Base-by-base conservation (phyloP, 1,284 basidiomycete species). In the Tylopilus orsonianus region DNA sequence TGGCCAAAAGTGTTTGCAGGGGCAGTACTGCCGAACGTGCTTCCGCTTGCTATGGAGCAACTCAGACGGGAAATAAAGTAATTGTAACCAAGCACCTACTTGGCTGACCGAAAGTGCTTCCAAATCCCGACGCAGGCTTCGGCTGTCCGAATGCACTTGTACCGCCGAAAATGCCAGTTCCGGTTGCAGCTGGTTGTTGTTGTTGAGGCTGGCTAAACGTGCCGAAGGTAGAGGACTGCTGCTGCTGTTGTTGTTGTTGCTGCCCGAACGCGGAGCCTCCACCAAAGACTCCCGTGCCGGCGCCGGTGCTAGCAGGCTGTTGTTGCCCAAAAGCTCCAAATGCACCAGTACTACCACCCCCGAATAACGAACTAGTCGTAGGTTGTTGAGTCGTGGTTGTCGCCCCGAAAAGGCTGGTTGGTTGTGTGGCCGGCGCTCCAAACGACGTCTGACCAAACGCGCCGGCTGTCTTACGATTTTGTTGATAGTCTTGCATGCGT, bases 401-500 rank as follows among this genome's bases (percentile, higher is more conserved):
- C 6, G 68, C 60, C 38, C 80, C 77, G 44, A 83, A 83, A 4
- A 70, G 65, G 37, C 26, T 38, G 12, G 60, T 46, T 40, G 65
- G 18, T 49, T 65, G 67, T 8, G 65, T 18, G 19, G 53, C 27
- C 19, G 68, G 52, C n/a, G 60, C 48, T 22, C 49, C 58, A 66
- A 66, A 63, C 16, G 64, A 54, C 14, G 72, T 54, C 52, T 74
- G 74, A n/a, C 74, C 69, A 44, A 77, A 80, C 29, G 73, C 67
- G 37, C 76, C 75, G 23, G 75, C 76, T 32, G 81, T 84, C 68
- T 88, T 90, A n/a, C 87, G 78, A 44, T 80, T 81, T 66, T 88
- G 86, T 34, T 74, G 69, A 53, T 90, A 90, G 59, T 90, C 87
- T 77, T 90, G 87, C 16, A 75, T 41, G 47, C 86, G 81, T 29